phyloP scores from a whole-genome alignment of 2,329 filamentous ascomycete species.

The Fusarium tupiense region DNA sequence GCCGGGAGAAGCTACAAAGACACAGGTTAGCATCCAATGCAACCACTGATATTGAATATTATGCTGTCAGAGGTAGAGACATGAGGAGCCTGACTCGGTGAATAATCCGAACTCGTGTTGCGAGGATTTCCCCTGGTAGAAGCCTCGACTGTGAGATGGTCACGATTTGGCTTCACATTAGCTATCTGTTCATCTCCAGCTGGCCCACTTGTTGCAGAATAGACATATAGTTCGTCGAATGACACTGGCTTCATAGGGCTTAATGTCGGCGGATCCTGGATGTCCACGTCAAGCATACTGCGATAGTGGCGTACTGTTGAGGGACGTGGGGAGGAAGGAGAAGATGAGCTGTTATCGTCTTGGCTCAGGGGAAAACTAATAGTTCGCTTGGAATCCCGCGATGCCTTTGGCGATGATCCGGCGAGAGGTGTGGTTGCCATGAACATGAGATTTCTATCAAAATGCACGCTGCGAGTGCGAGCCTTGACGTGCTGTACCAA shows the following conservation, averaged over 20 bases:
- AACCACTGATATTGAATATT: constrained; percentile 3
- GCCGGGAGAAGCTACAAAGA: constrained; percentile 57
- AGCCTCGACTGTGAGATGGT: background rate
- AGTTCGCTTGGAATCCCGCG: constrained; percentile 46
- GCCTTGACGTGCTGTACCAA: constrained; percentile 55
- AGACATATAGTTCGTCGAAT: constrained; percentile 58
- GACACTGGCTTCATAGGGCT: constrained; percentile 55
- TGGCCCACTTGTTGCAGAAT: constrained; percentile 29
- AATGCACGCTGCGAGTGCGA: constrained; percentile 60
- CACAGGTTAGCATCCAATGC: constrained; percentile 48
- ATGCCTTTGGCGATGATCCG: constrained; percentile 20
- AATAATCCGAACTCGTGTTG: constrained; percentile 16
- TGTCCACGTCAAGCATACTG: constrained; percentile 63
- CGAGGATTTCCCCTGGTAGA: background rate
- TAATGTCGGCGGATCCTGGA: constrained; percentile 56
- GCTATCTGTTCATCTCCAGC: background rate
- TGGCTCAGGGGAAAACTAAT: constrained; percentile 43
- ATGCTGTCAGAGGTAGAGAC: constrained; percentile 34
- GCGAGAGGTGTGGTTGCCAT: constrained; percentile 25
- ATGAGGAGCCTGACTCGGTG: constrained; percentile 50
- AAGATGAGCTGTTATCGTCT: constrained; percentile 11
- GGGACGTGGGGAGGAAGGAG: constrained; percentile 12
- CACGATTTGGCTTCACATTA: background rate
- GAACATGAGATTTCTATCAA: constrained; percentile 49
- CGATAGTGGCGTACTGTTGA: constrained; percentile 52